Percentiles rank a stretch among this genome's conserved stretches.
Conservation (phyloP, 2,329 filamentous ascomycete genomes). For the Fusarium hostae region DNA sequence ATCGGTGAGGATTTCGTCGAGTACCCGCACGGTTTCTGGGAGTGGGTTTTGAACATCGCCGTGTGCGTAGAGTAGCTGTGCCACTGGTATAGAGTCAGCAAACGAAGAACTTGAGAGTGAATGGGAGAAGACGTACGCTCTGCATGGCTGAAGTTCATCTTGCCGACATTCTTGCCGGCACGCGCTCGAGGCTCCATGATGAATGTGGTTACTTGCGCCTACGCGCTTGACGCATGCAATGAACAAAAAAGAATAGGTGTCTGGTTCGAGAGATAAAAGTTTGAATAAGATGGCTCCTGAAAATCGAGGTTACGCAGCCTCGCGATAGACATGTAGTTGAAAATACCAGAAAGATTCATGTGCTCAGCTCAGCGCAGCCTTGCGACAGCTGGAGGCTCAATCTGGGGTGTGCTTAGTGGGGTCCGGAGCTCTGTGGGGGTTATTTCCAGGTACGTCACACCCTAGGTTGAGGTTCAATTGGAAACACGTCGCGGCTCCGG, state of each 20-base stretch:
- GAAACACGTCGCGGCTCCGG: conserved; percentile 45
- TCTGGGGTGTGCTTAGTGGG: conserved; percentile 31
- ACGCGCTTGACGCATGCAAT: conserved; percentile 11
- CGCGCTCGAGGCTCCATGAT: conserved; percentile 81
- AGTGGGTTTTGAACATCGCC: conserved; percentile 83
- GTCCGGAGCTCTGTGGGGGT: conserved; percentile 35
- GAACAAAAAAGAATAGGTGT: neutral
- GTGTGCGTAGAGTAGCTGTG: conserved; percentile 80
- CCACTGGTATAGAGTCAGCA: conserved; percentile 60
- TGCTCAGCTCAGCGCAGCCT: conserved; percentile 26
- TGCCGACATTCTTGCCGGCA: conserved; percentile 82
- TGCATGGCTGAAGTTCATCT: conserved; percentile 80
- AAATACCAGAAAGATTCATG: conserved; percentile 23
- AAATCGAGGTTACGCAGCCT: conserved; percentile 22
- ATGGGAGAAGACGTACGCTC: conserved; percentile 67
- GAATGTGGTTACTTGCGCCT: conserved; percentile 18
- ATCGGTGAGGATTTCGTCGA: conserved; percentile 96
- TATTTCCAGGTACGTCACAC: conserved; percentile 37
- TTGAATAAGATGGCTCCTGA: neutral
- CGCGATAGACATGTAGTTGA: conserved; percentile 35
- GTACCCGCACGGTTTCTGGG: conserved; percentile 82
- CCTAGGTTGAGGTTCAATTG: neutral
- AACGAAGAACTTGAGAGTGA: neutral
- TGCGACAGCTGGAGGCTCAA: conserved; percentile 30
- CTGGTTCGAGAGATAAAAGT: neutral